Conservation (phyloP, 225 moss, liverwort and hornwort genomes). For the Pleurozium schreberi region DNA sequence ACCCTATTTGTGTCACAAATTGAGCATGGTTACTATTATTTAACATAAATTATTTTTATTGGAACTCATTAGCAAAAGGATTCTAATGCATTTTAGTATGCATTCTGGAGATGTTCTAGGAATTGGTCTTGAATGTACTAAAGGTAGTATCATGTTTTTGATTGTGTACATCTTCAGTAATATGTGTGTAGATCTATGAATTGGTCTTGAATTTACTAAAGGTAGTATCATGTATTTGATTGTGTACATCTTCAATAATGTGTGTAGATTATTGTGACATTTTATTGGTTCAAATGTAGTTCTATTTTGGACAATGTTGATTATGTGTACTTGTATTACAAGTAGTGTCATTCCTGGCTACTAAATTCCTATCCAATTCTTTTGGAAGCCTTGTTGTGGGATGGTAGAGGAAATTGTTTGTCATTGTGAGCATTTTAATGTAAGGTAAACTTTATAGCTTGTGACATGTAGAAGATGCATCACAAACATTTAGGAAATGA, state of each 20-base stretch:
- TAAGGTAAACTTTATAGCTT: not conserved
- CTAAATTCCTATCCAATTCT: no score
- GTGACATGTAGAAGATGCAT: accelerated
- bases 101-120: not conserved
- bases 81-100: no score
- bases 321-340: not conserved
- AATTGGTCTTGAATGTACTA: accelerated
- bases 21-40: not conserved
- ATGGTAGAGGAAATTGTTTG: not conserved
- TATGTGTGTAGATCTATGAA: accelerated
- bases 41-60: not conserved
- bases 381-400: not conserved
- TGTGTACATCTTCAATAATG: not conserved
- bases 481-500: not conserved
- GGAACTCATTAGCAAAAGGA: not conserved
- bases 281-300: not conserved
- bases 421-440: not conserved
- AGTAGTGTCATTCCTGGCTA: not conserved
- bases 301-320: not conserved
- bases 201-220: no score
- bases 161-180: not conserved
- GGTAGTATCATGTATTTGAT: no score
- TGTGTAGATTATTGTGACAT: not conserved
- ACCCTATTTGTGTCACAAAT: not conserved
- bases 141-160: not conserved